Conservation (phyloP, 106 monocot genomes). For the Platanthera zijinensis region DNA sequence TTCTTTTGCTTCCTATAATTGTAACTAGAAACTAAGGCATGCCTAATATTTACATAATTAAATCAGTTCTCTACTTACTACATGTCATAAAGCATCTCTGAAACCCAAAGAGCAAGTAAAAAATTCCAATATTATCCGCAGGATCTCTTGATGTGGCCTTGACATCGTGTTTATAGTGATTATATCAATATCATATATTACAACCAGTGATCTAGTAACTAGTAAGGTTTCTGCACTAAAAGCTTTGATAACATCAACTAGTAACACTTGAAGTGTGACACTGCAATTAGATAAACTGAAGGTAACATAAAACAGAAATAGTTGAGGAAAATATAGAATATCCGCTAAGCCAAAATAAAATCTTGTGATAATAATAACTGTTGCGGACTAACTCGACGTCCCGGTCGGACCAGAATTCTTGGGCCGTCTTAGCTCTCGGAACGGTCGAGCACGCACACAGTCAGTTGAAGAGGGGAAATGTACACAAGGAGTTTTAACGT, state of each 20-base stretch:
- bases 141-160: not conserved
- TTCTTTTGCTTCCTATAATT: not conserved
- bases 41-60: not conserved
- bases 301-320: not conserved
- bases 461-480: too few species aligned
- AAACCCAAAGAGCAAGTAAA: not conserved
- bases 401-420: too few species aligned
- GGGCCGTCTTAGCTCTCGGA: too few species aligned
- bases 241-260: too few species aligned
- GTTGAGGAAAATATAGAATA: not conserved
- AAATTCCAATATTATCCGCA: not conserved
- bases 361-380: not conserved
- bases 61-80: not conserved
- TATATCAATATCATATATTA: not conserved
- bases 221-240: not conserved
- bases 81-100: not conserved
- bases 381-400: too few species aligned
- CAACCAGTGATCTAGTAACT: too few species aligned
- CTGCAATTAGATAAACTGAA: not conserved
- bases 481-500: too few species aligned
- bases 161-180: not conserved
- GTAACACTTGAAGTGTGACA: too few species aligned
- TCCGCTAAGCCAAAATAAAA: not conserved
- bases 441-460: too few species aligned
- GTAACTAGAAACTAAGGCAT: not conserved